Evolutionary conservation across 805 yeast species (phyloP).

Genomic region (Torulaspora quercuum): DNA sequence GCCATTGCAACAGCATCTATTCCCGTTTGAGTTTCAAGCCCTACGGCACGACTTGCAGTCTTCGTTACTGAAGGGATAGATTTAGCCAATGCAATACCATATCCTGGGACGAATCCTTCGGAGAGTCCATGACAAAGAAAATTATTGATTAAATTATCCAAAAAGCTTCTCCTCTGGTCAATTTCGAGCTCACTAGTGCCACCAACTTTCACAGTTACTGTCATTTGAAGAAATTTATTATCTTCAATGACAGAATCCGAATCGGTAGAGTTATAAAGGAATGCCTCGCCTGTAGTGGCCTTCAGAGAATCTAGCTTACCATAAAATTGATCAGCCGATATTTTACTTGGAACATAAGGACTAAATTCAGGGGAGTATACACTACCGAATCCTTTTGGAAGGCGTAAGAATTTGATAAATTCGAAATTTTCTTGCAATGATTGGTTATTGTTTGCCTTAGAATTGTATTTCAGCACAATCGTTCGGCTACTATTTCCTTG

Average conservation of each 20-base stretch:
- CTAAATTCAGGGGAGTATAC: conserved; percentile 32
- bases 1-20: conserved; percentile 17
- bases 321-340: conserved; percentile 29
- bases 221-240: conserved; percentile 23
- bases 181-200: conserved; percentile 33
- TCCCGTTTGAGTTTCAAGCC: conserved; percentile 14
- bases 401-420: conserved; percentile 26
- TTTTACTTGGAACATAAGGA: conserved; percentile 30
- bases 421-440: conserved; percentile 28
- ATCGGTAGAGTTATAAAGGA: conserved; percentile 26
- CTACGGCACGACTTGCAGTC: neutral
- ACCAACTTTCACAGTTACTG: conserved; percentile 32
- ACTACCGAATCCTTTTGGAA: conserved; percentile 30
- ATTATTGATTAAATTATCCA: conserved; percentile 32
- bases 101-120: conserved; percentile 30
- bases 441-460: conserved; percentile 17
- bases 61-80: conserved; percentile 13
- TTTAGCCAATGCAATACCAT: conserved; percentile 28
- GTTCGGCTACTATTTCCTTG: conserved; percentile 20
- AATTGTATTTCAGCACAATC: conserved; percentile 25
- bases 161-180: conserved; percentile 26
- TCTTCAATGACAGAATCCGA: conserved; percentile 11
- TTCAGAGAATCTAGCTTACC: conserved; percentile 33
- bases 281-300: conserved; percentile 34
- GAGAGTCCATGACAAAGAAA: conserved; percentile 28